Evolutionary conservation across 2,329 filamentous ascomycete species (phyloP).

Genomic region (Akanthomyces lecanii): DNA sequence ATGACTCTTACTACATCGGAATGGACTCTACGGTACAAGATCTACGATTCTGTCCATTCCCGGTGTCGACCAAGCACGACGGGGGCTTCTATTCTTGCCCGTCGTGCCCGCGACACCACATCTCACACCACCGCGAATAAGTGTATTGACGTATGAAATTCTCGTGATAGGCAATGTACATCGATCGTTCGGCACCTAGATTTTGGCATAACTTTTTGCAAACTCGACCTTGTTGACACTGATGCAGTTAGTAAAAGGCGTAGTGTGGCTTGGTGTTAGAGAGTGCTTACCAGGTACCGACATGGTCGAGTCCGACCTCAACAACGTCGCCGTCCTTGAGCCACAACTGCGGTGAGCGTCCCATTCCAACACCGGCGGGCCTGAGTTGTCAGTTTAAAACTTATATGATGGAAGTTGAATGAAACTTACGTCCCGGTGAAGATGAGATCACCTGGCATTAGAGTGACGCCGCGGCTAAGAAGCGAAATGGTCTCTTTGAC

Average conservation of each 20-base stretch:
- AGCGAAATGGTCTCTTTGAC: slow-evolving; percentile 56
- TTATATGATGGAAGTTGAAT: background rate
- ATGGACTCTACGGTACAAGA: background rate
- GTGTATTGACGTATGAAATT: slow-evolving; percentile 16
- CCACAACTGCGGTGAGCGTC: slow-evolving; percentile 62
- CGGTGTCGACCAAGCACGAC: slow-evolving; percentile 12
- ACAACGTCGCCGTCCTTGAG: slow-evolving; percentile 67
- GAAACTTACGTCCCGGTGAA: slow-evolving; percentile 58
- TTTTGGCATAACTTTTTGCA: slow-evolving; percentile 25
- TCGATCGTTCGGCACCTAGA: slow-evolving; percentile 5
- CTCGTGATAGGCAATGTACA: slow-evolving; percentile 12
- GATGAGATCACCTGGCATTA: slow-evolving; percentile 61
- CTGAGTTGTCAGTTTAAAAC: slow-evolving; percentile 29
- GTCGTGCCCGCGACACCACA: slow-evolving; percentile 14
- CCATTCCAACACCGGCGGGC: slow-evolving; percentile 68
- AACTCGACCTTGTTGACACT: slow-evolving; percentile 33
- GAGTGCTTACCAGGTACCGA: slow-evolving; percentile 51
- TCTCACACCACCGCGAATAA: slow-evolving; percentile 15
- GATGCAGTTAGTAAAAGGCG: background rate
- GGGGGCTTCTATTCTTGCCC: slow-evolving; percentile 17
- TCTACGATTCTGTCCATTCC: slow-evolving; percentile 2
- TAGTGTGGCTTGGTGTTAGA: background rate
- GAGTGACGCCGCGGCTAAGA: slow-evolving; percentile 57
- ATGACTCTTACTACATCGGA: background rate
- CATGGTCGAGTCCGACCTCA: slow-evolving; percentile 62